Conservation (phyloP, 129 eudicot species). For the Oenanthe sinensis region DNA sequence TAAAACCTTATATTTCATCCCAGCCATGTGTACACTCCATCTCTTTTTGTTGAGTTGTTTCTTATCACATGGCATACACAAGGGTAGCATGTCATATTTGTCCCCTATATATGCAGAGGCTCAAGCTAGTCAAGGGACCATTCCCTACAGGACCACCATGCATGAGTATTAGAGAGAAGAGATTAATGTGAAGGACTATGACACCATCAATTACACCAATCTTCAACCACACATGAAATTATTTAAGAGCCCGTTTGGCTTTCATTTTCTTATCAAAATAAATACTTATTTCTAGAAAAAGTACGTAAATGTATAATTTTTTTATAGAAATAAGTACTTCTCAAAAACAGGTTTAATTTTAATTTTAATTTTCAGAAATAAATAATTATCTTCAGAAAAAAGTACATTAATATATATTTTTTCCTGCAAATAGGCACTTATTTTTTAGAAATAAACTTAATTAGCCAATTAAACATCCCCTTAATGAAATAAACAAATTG, state of each 20-base stretch:
- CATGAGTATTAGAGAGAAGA: constrained; percentile 3
- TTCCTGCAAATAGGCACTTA: too few relatives aligned
- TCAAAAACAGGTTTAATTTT: too few relatives aligned
- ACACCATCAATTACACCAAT: constrained; percentile 10
- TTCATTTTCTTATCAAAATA: too few relatives aligned
- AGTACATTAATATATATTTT: too few relatives aligned
- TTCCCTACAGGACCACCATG: constrained; percentile 20
- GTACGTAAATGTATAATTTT: too few relatives aligned
- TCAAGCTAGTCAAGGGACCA: constrained; percentile 20
- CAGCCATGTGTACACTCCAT: constrained; percentile 3
- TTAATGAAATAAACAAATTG: too few relatives aligned
- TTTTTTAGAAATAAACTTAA: too few relatives aligned
- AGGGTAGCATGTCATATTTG: constrained; percentile 19
- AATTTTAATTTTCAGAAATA: too few relatives aligned
- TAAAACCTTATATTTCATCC: not conserved
- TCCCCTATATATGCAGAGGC: constrained; percentile 11
- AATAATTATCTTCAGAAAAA: too few relatives aligned
- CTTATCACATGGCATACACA: constrained; percentile 5
- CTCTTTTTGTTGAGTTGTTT: constrained; percentile 14
- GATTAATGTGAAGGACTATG: constrained; percentile 13
- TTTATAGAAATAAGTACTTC: too few relatives aligned
- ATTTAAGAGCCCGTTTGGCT: not conserved
- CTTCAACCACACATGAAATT: constrained; percentile 5
- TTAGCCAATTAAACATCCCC: too few relatives aligned
- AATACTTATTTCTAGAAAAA: too few relatives aligned